Conservation (phyloP, 306 rosid genomes). For the Rosa chinensis region DNA sequence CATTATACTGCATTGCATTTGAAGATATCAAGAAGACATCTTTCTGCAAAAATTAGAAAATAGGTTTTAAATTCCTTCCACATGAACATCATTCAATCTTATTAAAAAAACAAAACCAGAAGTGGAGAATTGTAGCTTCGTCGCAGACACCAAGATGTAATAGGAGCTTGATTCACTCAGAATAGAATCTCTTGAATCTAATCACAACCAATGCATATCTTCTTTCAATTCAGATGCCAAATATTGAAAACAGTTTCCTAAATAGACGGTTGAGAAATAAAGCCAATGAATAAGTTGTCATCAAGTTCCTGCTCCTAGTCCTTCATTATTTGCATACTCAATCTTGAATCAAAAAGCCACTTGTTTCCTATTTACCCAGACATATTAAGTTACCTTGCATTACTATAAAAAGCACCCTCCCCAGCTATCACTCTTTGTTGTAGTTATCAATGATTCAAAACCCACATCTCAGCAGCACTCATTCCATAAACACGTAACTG, state of each 20-base stretch:
- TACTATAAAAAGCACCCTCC: neutral
- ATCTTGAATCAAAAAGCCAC: neutral
- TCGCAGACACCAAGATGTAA: neutral
- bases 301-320: neutral
- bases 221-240: neutral
- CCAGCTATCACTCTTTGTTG: neutral
- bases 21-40: conserved; percentile 84
- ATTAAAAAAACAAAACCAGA: neutral
- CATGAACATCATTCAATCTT: neutral
- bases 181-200: neutral
- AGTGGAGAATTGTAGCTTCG: neutral
- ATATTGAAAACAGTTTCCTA: neutral
- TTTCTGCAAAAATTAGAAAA: conserved; percentile 58
- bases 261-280: neutral
- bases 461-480: neutral
- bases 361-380: neutral
- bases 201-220: neutral
- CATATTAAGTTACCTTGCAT: neutral
- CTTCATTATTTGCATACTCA: neutral
- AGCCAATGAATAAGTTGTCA: neutral
- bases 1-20: conserved; percentile 91
- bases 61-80: conserved; percentile 8
- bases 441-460: neutral
- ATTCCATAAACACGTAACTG: neutral
- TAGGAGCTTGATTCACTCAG: neutral